Evolutionary conservation across 2,329 filamentous ascomycete genomes (phyloP).

Genomic region (Nemania sp.): DNA sequence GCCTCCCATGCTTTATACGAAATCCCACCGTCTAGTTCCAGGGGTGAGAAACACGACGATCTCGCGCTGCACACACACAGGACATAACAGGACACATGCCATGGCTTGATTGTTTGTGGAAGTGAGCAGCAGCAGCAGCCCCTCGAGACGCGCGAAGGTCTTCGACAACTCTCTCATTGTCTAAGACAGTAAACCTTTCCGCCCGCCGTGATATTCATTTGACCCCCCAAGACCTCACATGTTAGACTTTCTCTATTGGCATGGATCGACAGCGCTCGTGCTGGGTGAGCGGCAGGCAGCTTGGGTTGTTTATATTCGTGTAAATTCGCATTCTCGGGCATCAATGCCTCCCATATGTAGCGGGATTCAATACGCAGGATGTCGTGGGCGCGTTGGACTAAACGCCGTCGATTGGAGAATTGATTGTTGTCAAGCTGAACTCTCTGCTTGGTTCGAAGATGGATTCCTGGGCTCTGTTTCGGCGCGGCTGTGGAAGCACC

Average conservation of each 20-base stretch:
- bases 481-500: neutral
- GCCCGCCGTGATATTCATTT: constrained; percentile 10
- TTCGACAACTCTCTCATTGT: constrained; percentile 3
- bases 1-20: constrained; percentile 14
- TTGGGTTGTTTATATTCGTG: neutral
- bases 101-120: constrained; percentile 15
- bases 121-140: constrained; percentile 2
- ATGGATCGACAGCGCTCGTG: neutral
- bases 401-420: no score
- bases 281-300: no score
- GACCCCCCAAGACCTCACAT: constrained; percentile 9
- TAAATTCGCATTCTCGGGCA: constrained; percentile 13
- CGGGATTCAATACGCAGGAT: neutral
- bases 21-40: neutral
- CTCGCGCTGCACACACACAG: neutral
- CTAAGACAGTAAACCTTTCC: constrained; percentile 17
- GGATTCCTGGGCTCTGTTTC: neutral
- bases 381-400: no score
- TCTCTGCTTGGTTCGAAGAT: no score
- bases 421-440: no score
- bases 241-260: constrained; percentile 11
- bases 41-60: constrained; percentile 1
- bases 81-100: constrained; percentile 5
- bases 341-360: neutral
- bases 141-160: constrained; percentile 7